Base-by-base conservation (phyloP, 2,329 filamentous ascomycete species). In the Colletotrichum lentis region DNA sequence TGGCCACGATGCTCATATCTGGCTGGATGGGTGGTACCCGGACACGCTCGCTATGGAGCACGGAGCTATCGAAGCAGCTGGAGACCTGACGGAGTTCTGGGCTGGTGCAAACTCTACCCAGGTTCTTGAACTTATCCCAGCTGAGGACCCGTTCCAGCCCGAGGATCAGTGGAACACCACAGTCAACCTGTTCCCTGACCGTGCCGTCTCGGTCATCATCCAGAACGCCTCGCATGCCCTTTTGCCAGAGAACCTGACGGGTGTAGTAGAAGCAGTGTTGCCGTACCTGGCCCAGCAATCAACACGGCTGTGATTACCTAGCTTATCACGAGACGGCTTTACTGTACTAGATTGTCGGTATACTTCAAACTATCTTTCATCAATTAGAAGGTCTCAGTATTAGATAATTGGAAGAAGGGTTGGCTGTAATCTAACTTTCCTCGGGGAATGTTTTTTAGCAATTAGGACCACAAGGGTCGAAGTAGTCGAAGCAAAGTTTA, bases 131-230 rank as follows among this genome's bases (percentile, higher is more conserved):
- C 16, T 55, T n/a, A 55, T 55, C 52, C 24, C 52, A 7, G n/a
- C 18, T 11, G 14, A 35, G n/a, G 52, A 55, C 3, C 52, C 52
- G 35, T 55, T 27, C 24, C 27, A 31, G 35, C 20, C 31, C 7
- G 52, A 41, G 35, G 52, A 55, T n/a, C 52, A 55, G 35, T 55
- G 52, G 52, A 55, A 55, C 52, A 35, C 27, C 12, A 55, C 52
- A 0, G 20, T 35, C 20, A 8, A 37, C 5, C 35, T 55, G 31
- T 27, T 22, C 5, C 24, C 24, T 5, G 35, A 16, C n/a, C 52
- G 52, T 18, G 27, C 35, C 7, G 31, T n/a, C 5, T 27, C 31
- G 10, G 35, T 41, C 20, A 12, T 55, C 31, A n/a, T 55, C 35
- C 24, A 55, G 6, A 18, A 55, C 35, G 52, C 52, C 20, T 55